phyloP scores from a whole-genome alignment of 163 green algal species.

The Scenedesmus sp. region DNA sequence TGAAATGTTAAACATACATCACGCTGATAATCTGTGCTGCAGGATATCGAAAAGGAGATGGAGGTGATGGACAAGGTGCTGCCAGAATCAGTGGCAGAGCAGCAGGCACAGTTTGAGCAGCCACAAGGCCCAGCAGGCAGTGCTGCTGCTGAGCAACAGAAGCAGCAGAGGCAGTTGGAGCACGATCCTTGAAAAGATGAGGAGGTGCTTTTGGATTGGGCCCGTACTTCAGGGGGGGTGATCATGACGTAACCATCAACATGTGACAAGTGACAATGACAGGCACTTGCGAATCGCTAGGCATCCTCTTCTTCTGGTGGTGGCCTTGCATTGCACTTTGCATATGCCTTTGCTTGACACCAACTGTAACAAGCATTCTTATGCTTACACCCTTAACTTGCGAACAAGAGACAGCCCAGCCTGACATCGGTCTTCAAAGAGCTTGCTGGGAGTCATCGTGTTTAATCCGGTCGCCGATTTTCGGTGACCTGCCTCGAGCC shows the following conservation, averaged over 20 bases:
- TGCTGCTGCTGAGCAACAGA: neutral
- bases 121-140: neutral
- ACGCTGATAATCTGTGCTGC: neutral
- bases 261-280: constrained; percentile 7
- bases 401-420: no score
- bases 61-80: constrained; percentile 21
- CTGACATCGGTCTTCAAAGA: no score
- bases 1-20: no score
- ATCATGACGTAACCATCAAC: neutral
- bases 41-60: constrained; percentile 24
- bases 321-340: no score
- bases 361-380: no score
- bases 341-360: no score
- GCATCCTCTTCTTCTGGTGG: no score
- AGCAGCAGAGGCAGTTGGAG: neutral
- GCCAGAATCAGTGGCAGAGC: constrained; percentile 8
- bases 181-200: neutral
- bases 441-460: no score
- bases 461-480: no score
- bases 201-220: neutral
- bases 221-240: neutral
- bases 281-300: neutral
- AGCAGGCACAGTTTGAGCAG: constrained; percentile 29
- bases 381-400: no score
- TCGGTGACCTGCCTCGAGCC: no score